phyloP scores from a whole-genome alignment of 352 stramenopile species.

The Phytophthora constricta region DNA sequence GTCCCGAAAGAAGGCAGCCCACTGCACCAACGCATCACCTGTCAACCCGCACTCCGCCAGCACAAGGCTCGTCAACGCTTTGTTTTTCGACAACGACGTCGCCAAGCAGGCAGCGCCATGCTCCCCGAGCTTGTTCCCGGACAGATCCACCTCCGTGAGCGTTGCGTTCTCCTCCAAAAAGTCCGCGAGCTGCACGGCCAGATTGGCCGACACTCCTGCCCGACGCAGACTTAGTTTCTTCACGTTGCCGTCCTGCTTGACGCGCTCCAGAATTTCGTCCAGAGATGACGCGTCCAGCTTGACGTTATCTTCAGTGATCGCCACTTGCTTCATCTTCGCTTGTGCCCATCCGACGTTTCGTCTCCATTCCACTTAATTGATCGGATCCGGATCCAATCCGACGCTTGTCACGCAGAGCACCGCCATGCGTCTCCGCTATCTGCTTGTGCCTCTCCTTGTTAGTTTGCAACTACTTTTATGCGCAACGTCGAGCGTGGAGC shows the following conservation, averaged over 20 bases:
- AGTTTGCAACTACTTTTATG: not conserved
- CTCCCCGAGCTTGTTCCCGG: constrained; percentile 38
- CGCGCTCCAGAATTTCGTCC: constrained; percentile 24
- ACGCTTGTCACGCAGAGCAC: not conserved
- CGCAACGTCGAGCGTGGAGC: constrained; percentile 7
- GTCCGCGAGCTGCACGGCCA: constrained; percentile 52
- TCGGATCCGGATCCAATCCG: not conserved
- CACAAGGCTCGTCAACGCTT: constrained; percentile 28
- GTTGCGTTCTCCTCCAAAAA: constrained; percentile 55
- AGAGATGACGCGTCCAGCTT: constrained; percentile 42
- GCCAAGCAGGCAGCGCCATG: constrained; percentile 49
- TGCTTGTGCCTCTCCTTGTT: not conserved
- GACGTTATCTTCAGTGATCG: constrained; percentile 13
- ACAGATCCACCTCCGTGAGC: constrained; percentile 47
- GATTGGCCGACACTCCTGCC: constrained; percentile 43
- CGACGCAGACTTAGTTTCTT: constrained; percentile 30
- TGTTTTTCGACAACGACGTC: constrained; percentile 45
- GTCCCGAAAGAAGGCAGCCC: constrained; percentile 34
- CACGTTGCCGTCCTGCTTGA: constrained; percentile 20
- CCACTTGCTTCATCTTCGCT: not conserved
- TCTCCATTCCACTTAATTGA: not conserved
- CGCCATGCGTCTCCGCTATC: not conserved
- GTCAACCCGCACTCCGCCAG: constrained; percentile 41
- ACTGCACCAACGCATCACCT: constrained; percentile 37
- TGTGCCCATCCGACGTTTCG: not conserved